phyloP scores from a whole-genome alignment of 495 filamentous ascomycete genomes.

The Penicillium malachiteum region DNA sequence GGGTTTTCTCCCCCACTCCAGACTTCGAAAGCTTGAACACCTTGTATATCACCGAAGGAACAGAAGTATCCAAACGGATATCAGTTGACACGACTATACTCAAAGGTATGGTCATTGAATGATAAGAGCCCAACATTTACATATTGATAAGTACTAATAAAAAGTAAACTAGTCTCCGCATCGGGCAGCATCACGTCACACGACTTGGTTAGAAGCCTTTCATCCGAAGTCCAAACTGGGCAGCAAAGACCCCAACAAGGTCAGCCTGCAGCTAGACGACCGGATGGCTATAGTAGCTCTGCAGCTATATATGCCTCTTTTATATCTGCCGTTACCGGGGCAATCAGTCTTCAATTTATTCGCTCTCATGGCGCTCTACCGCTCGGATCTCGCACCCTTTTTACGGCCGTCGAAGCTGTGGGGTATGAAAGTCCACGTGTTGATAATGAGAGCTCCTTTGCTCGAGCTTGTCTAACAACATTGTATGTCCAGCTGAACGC shows the following conservation, averaged over 20 bases:
- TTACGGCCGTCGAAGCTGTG: slow-evolving; percentile 35
- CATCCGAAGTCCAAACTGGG: slow-evolving; percentile 26
- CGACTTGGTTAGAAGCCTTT: slow-evolving; percentile 41
- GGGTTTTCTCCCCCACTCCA: slow-evolving; percentile 45
- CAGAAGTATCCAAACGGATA: slow-evolving; percentile 34
- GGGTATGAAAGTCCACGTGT: slow-evolving; percentile 33
- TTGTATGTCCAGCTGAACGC: slow-evolving; percentile 41
- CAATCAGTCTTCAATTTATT: slow-evolving; percentile 41
- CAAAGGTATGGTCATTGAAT: slow-evolving; percentile 31
- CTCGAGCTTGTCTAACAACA: slow-evolving; percentile 35
- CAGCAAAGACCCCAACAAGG: slow-evolving; percentile 27
- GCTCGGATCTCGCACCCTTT: slow-evolving; percentile 45
- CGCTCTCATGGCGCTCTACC: slow-evolving; percentile 41
- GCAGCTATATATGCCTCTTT: slow-evolving; percentile 47
- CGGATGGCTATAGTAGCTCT: slow-evolving; percentile 36
- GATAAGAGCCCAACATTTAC: not conserved
- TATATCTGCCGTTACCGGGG: slow-evolving; percentile 43
- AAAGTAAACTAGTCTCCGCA: slow-evolving; percentile 33
- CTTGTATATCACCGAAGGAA: slow-evolving; percentile 27
- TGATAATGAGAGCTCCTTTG: slow-evolving; percentile 29
- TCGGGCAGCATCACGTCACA: slow-evolving; percentile 37
- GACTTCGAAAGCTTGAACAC: slow-evolving; percentile 39
- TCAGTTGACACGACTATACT: slow-evolving; percentile 34
- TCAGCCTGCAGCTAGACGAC: slow-evolving; percentile 26
- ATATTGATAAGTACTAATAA: slow-evolving; percentile 8